phyloP scores from a whole-genome alignment of 2,329 filamentous ascomycete genomes.

The Geosmithia morbida region DNA sequence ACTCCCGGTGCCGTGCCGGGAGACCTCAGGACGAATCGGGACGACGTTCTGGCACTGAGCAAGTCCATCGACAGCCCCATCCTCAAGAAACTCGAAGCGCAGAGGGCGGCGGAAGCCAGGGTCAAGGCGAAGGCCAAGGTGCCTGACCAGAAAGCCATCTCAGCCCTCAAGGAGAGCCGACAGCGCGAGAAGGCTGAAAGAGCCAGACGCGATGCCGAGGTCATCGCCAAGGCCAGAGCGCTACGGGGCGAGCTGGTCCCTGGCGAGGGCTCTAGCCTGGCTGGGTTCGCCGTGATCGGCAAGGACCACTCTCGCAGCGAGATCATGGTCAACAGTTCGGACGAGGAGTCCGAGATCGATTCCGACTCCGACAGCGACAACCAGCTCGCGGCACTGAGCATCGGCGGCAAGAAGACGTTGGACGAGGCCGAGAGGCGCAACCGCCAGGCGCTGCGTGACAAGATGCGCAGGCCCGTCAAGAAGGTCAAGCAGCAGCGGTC shows the following conservation, averaged over 20 bases:
- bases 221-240: conserved; percentile 51
- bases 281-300: conserved; percentile 55
- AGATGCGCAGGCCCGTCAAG: conserved; percentile 60
- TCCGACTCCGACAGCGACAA: conserved; percentile 23
- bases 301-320: conserved; percentile 74
- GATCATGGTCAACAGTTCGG: conserved; percentile 80
- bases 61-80: conserved; percentile 31
- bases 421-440: conserved; percentile 30
- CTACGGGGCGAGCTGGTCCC: conserved; percentile 22
- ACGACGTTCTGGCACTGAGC: conserved; percentile 30
- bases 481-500: conserved; percentile 71
- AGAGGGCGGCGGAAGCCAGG: conserved; percentile 14
- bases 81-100: conserved; percentile 30
- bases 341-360: conserved; percentile 57
- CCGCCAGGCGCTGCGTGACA: conserved; percentile 33
- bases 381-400: conserved; percentile 31
- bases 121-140: conserved; percentile 12
- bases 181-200: conserved; percentile 63
- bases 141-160: conserved; percentile 21
- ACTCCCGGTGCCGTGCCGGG: neutral
- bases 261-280: conserved; percentile 66
- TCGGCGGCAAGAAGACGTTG: conserved; percentile 30
- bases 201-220: conserved; percentile 55
- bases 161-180: conserved; percentile 52
- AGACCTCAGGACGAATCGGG: conserved; percentile 20